These are phyloP conservation scores for Apophysomyces sp. DNA, from an alignment of 371 early-diverging fungal genomes.

Conservation along the genomic window DNA sequence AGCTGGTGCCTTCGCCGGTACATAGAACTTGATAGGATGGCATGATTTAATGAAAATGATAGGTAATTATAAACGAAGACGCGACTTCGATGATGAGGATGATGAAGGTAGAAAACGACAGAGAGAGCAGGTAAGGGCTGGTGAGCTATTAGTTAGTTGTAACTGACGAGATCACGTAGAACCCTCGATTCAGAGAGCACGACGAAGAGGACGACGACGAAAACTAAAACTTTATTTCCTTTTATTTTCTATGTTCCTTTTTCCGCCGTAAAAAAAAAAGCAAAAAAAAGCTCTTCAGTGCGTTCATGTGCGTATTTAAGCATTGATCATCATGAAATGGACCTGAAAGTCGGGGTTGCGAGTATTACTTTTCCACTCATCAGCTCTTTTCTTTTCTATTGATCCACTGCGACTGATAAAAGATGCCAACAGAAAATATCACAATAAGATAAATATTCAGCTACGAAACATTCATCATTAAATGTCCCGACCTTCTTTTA, in stretches of 20 bases:
- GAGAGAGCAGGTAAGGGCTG: slow-evolving; percentile 39
- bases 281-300: too few species aligned
- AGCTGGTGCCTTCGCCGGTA: slow-evolving; percentile 10
- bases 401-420: too few species aligned
- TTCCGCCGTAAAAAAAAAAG: too few species aligned
- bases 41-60: neutral
- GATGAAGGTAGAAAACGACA: slow-evolving; percentile 41
- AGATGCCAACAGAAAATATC: too few species aligned
- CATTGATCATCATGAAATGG: too few species aligned
- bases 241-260: neutral
- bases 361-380: too few species aligned
- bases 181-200: slow-evolving; percentile 62
- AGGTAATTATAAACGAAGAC: slow-evolving; percentile 21
- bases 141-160: neutral
- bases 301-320: too few species aligned
- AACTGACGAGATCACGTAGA: slow-evolving; percentile 14
- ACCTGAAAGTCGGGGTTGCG: too few species aligned
- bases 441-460: too few species aligned
- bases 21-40: neutral
- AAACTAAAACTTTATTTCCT: neutral
- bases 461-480: too few species aligned
- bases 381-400: too few species aligned
- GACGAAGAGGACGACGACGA: slow-evolving; percentile 58
- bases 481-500: too few species aligned
- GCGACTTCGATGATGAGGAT: slow-evolving; percentile 44